Base-by-base conservation (phyloP, 2,329 filamentous ascomycete species). In the Paecilomyces formosus region DNA sequence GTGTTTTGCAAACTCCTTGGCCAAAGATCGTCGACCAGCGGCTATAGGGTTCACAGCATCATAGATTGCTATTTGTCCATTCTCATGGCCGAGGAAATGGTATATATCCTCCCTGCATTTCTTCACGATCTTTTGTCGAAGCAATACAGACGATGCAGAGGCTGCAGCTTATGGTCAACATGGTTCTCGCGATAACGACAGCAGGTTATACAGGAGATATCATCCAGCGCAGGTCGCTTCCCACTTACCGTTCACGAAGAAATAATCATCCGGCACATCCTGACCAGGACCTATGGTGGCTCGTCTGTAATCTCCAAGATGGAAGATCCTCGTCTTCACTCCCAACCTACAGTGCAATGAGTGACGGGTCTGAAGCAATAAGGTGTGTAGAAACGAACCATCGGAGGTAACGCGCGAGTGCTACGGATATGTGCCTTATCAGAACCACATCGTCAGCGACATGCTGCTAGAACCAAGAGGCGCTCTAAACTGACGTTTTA, bases 41-140 rank as follows among this genome's bases (percentile, higher is more conserved):
- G 90, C 87, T 21, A 94, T 87, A 3, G 93, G 92, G 68, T 99
- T 99, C 18, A 99, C 95, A 28, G 95, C 94, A 75, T 99, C 94
- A 72, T 97, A 99, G 60, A 99, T 97, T 58, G 94, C 94, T 57
- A 99, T 93, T 71, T 99, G 94, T 12, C 94, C 94, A 67, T 97
- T 97, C 70, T 97, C 94, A 65, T 97, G 89, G 68, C 97, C 95
- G 52, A 99, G 79, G 81, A 96, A 99, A 57, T 89, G 88, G 70
- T 97, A 96, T 58, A 99, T 97, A 69, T 99, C 94, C 71, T 97
- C 92, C 60, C 94, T 87, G 66, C 94, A 99, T 72, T 95, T 96
- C 77, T 97, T 96, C 21, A 99, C 81, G 56, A 99, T 99, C 79
- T 97, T 97, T 74, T 97, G 94, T 33, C 94, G 87, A 55, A 99